Conservation (phyloP, 768 basidiomycete genomes). For the Tephrocybe sp. region DNA sequence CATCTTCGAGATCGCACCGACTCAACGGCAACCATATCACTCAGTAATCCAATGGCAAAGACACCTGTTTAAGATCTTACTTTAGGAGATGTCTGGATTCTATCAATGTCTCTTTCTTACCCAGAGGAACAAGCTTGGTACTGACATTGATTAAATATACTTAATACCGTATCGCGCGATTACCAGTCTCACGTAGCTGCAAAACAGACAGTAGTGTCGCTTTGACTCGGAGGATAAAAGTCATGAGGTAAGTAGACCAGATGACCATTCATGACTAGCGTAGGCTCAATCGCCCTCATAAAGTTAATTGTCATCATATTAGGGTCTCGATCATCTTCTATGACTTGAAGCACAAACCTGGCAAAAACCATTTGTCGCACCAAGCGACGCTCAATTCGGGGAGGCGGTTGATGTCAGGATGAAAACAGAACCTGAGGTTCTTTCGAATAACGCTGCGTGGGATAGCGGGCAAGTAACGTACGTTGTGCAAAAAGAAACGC, state of each 20-base stretch:
- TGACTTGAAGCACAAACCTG: conserved; percentile 1
- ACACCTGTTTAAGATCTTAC: too few species aligned
- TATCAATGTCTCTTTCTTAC: too few species aligned
- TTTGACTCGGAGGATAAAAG: conserved; percentile 21
- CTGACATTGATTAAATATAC: too few species aligned
- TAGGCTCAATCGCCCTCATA: conserved; percentile 50
- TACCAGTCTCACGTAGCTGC: conserved; percentile 18
- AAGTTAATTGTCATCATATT: conserved; percentile 39
- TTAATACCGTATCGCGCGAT: too few species aligned
- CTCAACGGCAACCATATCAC: too few species aligned
- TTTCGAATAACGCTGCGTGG: not conserved
- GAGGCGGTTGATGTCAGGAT: conserved; percentile 65
- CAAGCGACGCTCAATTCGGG: conserved; percentile 63
- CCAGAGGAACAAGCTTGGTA: too few species aligned
- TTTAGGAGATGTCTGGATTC: too few species aligned
- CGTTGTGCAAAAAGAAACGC: conserved; percentile 40
- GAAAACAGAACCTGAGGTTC: conserved; percentile 55
- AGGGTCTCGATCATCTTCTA: not conserved
- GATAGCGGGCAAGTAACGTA: not conserved
- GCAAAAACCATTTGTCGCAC: conserved; percentile 32
- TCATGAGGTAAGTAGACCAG: conserved; percentile 46
- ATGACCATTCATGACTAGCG: conserved; percentile 49
- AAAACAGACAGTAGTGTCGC: conserved; percentile 24
- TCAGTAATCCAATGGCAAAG: too few species aligned
- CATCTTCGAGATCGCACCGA: too few species aligned